Conservation (phyloP, 495 filamentous ascomycete species). For the Xylaria flabelliformis region DNA sequence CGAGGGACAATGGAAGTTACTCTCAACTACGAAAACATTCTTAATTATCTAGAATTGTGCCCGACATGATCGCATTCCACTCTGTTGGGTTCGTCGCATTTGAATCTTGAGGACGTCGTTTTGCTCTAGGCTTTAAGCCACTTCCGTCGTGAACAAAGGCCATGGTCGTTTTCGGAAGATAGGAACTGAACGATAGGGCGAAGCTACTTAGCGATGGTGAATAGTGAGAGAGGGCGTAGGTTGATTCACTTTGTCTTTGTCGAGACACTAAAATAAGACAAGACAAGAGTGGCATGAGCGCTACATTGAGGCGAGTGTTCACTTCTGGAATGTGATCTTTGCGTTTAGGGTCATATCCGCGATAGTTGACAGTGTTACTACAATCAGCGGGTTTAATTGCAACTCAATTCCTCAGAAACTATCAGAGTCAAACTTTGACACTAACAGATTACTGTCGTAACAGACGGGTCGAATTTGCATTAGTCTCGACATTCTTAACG, state of each 20-base stretch:
- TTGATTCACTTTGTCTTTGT: not conserved
- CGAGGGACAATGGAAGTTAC: constrained; percentile 5
- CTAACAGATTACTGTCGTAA: not conserved
- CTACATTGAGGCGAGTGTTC: not conserved
- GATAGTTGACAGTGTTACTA: not conserved
- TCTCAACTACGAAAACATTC: constrained; percentile 17
- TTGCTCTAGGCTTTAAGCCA: not conserved
- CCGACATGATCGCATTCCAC: constrained; percentile 12
- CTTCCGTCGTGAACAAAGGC: constrained; percentile 23
- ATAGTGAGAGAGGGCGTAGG: not conserved
- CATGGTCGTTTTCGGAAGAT: constrained; percentile 18
- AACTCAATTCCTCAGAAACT: not conserved
- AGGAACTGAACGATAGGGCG: not conserved
- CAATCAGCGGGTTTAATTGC: not conserved
- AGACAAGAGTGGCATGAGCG: not conserved
- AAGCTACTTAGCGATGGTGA: not conserved
- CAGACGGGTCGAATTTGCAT: not conserved
- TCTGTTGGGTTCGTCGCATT: constrained; percentile 9
- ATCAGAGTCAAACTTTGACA: not conserved
- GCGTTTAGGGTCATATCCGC: not conserved
- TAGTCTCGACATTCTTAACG: too few species aligned
- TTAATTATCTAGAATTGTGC: not conserved
- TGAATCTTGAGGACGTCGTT: not conserved
- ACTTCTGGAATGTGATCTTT: not conserved
- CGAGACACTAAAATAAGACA: not conserved